Base-by-base conservation (phyloP, 176 grass and related monocot species). In the Aegilops bicornis region DNA sequence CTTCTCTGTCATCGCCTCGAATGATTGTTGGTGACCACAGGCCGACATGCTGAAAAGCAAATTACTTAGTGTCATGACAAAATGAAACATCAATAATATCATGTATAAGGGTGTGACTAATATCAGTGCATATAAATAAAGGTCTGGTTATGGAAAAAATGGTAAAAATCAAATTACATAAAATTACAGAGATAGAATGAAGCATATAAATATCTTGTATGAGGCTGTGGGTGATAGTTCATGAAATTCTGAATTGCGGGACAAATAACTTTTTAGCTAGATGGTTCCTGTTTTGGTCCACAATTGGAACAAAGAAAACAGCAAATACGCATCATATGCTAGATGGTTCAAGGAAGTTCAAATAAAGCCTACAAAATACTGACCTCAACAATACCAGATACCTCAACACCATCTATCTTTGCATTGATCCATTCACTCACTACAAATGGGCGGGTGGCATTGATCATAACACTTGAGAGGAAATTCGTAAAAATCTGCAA, bases 401-500 rank as follows among this genome's bases (percentile, higher is more conserved):
- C 73, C 60, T 99, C 90, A 93, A 96, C 93, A 71, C 97, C 94
- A 82, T 99, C 97, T 48, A 99, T 96, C 72, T 94, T 99, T 76
- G 90, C 72, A 77, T 94, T 89, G 62, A 99, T 96, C 97, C 97
- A 94, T 88, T 96, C 97, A 91, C 96, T 96, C 78, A 92, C 60
- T 73, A 93, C 83, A 94, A 99, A 96, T 81, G 97, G 92, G 25
- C 97, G 94, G 20, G 94, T 99, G 7, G 97, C 97, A 89, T 96
- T 95, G 76, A 96, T 99, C 97, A 96, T 99, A 52, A 96, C 85
- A 99, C 97, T 94, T 14, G 94, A 96, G 60, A 99, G 92, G 80
- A 99, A 99, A 71, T 99, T 99, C 13, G 94, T 99, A 61, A 99
- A 99, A 82, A 99, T 99, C 97, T 96, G 87, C 69, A 82, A 37